Percentiles rank a stretch among this genome's conserved stretches.
Evolutionary conservation across 768 basidiomycete genomes (phyloP).

Genomic region (Phaffia australis): DNA sequence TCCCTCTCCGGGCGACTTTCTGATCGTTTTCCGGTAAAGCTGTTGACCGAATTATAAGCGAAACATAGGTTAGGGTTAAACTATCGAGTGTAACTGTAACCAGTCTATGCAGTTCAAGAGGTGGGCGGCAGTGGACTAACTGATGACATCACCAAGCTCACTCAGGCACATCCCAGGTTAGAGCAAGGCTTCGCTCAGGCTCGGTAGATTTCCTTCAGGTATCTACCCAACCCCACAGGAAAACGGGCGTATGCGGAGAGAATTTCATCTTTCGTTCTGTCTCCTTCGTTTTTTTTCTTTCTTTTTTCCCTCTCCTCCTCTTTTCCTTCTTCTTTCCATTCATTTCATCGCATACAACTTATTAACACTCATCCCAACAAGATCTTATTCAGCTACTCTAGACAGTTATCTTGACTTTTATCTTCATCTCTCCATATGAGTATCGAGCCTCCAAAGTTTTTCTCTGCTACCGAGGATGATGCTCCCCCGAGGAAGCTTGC

Average conservation of each 20-base stretch:
- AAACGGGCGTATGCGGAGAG: too few relatives aligned
- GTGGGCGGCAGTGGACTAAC: not conserved
- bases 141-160: not conserved
- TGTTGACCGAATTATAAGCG: too few relatives aligned
- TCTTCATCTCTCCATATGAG: not conserved
- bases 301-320: not conserved
- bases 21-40: too few relatives aligned
- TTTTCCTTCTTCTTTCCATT: not conserved
- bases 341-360: not conserved
- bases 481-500: slow-evolving; percentile 41
- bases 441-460: slow-evolving; percentile 14
- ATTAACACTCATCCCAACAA: not conserved
- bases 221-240: too few relatives aligned
- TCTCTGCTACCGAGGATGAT: slow-evolving; percentile 15
- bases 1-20: too few relatives aligned
- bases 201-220: too few relatives aligned
- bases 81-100: too few relatives aligned
- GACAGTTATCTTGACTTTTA: not conserved
- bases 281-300: not conserved
- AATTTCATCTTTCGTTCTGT: too few relatives aligned
- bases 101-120: not conserved
- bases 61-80: too few relatives aligned
- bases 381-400: not conserved
- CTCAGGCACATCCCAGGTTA: not conserved
- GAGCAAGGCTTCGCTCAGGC: too few relatives aligned